Evolutionary conservation across 305 asterid genomes (phyloP).

Genomic region (Coffea humblotiana): DNA sequence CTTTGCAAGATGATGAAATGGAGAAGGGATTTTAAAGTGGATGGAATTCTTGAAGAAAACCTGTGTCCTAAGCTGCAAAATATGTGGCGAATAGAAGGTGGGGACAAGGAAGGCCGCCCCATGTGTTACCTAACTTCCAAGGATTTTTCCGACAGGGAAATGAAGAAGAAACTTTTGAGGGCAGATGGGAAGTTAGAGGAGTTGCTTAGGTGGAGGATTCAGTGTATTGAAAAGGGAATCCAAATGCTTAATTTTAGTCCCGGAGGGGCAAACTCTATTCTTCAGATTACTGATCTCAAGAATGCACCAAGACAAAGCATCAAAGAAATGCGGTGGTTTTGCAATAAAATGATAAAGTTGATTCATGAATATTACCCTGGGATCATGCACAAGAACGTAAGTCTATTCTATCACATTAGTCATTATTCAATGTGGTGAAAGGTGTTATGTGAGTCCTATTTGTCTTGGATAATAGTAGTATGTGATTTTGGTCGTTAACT

Average conservation of each 20-base stretch:
- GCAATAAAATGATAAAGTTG: conserved; percentile 49
- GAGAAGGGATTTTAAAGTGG: conserved; percentile 49
- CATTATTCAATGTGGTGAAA: no score
- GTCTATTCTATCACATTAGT: conserved; percentile 9
- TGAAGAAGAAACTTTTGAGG: conserved; percentile 26
- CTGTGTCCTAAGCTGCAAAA: conserved; percentile 33
- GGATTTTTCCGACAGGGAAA: conserved; percentile 27
- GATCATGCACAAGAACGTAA: conserved; percentile 60
- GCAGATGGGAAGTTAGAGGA: conserved; percentile 35
- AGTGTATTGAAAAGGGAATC: conserved; percentile 65
- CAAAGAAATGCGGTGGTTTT: conserved; percentile 51
- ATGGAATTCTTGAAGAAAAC: conserved; percentile 33
- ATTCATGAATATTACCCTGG: conserved; percentile 74
- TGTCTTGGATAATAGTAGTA: no score
- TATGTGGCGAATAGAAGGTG: conserved; percentile 53
- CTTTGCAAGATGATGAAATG: conserved; percentile 61
- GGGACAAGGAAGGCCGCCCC: conserved; percentile 63
- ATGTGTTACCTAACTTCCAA: conserved; percentile 54
- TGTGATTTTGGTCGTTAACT: neutral
- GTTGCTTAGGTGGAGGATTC: conserved; percentile 67
- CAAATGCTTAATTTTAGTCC: conserved; percentile 51
- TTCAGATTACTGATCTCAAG: conserved; percentile 69
- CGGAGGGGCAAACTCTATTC: conserved; percentile 57
- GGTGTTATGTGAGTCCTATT: neutral
- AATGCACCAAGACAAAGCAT: conserved; percentile 41